phyloP scores from a whole-genome alignment of 1,139 yeast species.

The Pichia terricola region DNA sequence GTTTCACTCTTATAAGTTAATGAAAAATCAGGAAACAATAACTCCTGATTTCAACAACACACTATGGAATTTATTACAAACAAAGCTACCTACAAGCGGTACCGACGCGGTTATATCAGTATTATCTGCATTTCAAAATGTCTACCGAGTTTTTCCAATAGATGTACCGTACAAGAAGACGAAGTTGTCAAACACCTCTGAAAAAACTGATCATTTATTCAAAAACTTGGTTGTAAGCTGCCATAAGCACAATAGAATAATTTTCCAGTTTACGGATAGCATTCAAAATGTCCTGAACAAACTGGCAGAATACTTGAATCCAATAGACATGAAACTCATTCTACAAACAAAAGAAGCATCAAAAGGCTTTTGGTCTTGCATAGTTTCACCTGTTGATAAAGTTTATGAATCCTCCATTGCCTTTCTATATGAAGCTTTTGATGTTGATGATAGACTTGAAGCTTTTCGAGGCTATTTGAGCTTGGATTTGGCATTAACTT shows the following conservation, averaged over 20 bases:
- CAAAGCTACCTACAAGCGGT: conserved; percentile 30
- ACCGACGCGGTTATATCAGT: conserved; percentile 32
- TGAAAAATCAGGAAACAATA: conserved; percentile 13
- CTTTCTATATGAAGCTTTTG: conserved; percentile 66
- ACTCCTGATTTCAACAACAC: conserved; percentile 33
- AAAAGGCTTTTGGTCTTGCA: conserved; percentile 59
- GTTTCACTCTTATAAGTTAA: conserved; percentile 39
- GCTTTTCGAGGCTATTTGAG: conserved; percentile 46
- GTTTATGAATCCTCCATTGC: conserved; percentile 63
- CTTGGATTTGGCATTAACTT: conserved; percentile 28
- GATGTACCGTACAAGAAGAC: conserved; percentile 20
- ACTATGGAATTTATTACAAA: conserved; percentile 36
- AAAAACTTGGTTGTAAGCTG: conserved; percentile 15
- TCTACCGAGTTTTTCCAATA: conserved; percentile 33
- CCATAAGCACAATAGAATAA: conserved; percentile 20
- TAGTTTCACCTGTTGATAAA: conserved; percentile 44
- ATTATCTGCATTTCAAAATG: conserved; percentile 34
- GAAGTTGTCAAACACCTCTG: conserved; percentile 9
- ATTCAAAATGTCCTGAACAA: conserved; percentile 17
- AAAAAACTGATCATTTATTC: conserved; percentile 12
- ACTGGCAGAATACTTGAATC: conserved; percentile 29
- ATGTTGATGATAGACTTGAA: conserved; percentile 63
- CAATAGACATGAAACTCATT: conserved; percentile 33
- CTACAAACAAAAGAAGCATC: conserved; percentile 30
- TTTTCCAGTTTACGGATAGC: conserved; percentile 12